phyloP scores from a whole-genome alignment of 371 early-diverging fungal species.

The Mortierella sp. region DNA sequence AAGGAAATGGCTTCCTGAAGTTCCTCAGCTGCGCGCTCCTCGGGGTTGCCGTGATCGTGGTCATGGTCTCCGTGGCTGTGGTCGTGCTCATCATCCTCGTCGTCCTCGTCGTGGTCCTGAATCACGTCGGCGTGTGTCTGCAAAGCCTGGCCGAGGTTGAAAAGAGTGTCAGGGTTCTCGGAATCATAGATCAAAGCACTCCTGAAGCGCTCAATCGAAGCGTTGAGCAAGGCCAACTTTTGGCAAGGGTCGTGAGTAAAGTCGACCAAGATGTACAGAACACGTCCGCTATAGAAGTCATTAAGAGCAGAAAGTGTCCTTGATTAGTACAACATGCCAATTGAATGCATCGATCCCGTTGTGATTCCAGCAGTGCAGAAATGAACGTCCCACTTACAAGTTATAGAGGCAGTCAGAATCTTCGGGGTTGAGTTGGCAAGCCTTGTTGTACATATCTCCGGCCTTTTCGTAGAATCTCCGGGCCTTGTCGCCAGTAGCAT shows the following conservation, averaged over 20 bases:
- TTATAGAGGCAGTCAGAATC: conserved; percentile 80
- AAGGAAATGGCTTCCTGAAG: conserved; percentile 68
- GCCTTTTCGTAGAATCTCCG: conserved; percentile 75
- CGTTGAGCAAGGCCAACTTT: conserved; percentile 64
- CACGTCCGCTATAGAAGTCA: conserved; percentile 66
- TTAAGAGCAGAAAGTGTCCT: not conserved
- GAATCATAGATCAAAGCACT: conserved; percentile 63
- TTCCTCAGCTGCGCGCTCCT: conserved; percentile 63
- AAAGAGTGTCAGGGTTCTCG: conserved; percentile 74
- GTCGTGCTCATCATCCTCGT: conserved; percentile 55
- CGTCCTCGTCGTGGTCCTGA: conserved; percentile 68
- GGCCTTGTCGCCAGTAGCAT: conserved; percentile 75
- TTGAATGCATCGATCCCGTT: not conserved
- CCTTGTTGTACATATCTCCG: conserved; percentile 74
- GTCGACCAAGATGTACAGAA: conserved; percentile 74
- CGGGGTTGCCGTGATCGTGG: conserved; percentile 32
- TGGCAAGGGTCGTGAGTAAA: conserved; percentile 66
- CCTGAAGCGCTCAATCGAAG: conserved; percentile 70
- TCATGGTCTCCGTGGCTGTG: conserved; percentile 44
- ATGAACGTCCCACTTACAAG: conserved; percentile 58
- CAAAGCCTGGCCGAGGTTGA: conserved; percentile 81
- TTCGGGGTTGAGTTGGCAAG: conserved; percentile 64
- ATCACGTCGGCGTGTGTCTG: conserved; percentile 73
- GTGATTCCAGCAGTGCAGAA: not conserved
- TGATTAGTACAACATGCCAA: not conserved